Evolutionary conservation across 441 rosid genomes (phyloP).

Genomic region (Arabidopsis lyrata): DNA sequence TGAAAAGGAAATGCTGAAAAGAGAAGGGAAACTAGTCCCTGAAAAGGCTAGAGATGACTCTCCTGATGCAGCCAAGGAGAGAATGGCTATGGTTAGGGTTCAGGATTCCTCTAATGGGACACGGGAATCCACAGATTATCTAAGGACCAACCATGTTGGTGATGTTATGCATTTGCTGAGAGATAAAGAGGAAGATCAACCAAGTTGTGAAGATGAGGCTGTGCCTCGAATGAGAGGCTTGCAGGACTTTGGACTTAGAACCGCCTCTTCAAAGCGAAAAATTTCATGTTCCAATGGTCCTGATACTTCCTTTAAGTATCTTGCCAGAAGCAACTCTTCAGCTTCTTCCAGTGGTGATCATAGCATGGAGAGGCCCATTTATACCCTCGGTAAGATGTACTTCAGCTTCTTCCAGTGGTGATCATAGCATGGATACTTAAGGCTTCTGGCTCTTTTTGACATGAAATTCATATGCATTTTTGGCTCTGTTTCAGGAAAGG

Average conservation of each 20-base stretch:
- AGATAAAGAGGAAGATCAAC: conserved; percentile 55
- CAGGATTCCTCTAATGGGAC: conserved; percentile 52
- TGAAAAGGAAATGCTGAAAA: conserved; percentile 71
- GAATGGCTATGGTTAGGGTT: conserved; percentile 50
- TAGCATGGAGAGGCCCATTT: conserved; percentile 55
- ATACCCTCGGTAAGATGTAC: conserved; percentile 63
- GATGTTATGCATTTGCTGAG: conserved; percentile 48
- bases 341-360: conserved; percentile 56
- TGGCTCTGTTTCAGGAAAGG: conserved; percentile 62
- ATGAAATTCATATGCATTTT: conserved; percentile 45
- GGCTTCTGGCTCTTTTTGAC: conserved; percentile 33
- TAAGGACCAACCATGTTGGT: conserved; percentile 28
- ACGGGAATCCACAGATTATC: conserved; percentile 31
- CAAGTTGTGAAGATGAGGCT: conserved; percentile 58
- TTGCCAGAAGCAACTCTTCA: conserved; percentile 51
- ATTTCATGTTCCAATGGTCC: conserved; percentile 53
- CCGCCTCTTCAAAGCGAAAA: conserved; percentile 67
- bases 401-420: background rate
- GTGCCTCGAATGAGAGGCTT: conserved; percentile 86
- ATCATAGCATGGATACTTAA: conserved; percentile 11
- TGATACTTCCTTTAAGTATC: conserved; percentile 56
- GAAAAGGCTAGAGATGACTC: conserved; percentile 50
- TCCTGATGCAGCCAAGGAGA: conserved; percentile 54
- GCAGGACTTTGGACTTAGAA: conserved; percentile 82
- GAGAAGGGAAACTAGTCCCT: conserved; percentile 58